Base-by-base conservation (phyloP, 768 basidiomycete species). In the Inosperma sp. region DNA sequence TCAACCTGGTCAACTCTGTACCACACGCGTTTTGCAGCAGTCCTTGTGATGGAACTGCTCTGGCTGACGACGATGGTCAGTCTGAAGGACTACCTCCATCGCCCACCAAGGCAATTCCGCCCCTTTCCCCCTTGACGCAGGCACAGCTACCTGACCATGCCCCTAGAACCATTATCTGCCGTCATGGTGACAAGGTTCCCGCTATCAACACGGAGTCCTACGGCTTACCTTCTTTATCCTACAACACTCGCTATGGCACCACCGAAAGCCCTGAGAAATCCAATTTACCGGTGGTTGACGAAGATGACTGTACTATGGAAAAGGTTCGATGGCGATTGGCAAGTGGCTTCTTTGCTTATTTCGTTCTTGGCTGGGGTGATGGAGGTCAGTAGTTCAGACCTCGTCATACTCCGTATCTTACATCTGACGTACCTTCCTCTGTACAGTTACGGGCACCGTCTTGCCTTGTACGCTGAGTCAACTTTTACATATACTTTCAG, bases 321-420 rank as follows among this genome's bases (percentile, higher is more conserved):
- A 65, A 69, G 33, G 40, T 72, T 49, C 68, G 58, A 36, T 67
- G 65, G 57, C 76, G 78, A 21, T 63, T 79, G 10, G 68, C 72
- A 4, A 72, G 72, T 46, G 69, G 68, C 3, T 72, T 61, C 53
- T 72, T 72, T 51, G 69, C 66, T 6, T 75, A 76, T 56, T 80
- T 80, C 52, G 59, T 77, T 45, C 74, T 76, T 48, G 79, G 79
- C 5, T 80, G 78, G 78, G 76, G 72, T 39, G 79, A 80, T 54
- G 78, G 78, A 62, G 67, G 69, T 72, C 49, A 49, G 56, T 47
- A n/a, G n/a, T n/a, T 30, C 21, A n/a, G n/a, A n/a, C n/a, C n/a
- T n/a, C 39, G 12, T 16, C 16, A n/a, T 25, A 43, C 30, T 26
- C 27, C 10, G 26, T 7, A 22, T 16, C 12, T 36, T 17, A 5